These are phyloP conservation scores for Chalciporus sp. DNA, from an alignment of 1,284 basidiomycete genomes.

Conservation along the genomic window DNA sequence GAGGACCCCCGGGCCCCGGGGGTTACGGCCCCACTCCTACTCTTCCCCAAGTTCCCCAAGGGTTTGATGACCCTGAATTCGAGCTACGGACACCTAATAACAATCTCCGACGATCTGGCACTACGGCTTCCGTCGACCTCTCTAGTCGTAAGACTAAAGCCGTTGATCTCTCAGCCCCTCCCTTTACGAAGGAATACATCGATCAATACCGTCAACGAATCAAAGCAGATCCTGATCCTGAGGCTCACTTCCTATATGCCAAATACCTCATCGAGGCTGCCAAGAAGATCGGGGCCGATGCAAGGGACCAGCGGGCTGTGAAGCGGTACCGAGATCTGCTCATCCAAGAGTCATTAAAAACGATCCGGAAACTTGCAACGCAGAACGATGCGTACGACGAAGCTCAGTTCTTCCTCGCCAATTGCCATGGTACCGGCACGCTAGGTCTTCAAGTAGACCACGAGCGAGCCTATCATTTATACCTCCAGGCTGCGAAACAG, in stretches of 20 bases:
- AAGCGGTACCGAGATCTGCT: slow-evolving; percentile 92
- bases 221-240: slow-evolving; percentile 97
- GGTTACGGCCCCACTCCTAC: slow-evolving; percentile 29
- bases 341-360: slow-evolving; percentile 88
- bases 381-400: slow-evolving; percentile 91
- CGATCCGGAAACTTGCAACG: slow-evolving; percentile 89
- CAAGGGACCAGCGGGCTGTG: slow-evolving; percentile 77
- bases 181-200: slow-evolving; percentile 95
- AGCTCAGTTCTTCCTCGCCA: slow-evolving; percentile 99
- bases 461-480: slow-evolving; percentile 97
- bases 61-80: slow-evolving; percentile 47
- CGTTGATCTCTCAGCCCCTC: slow-evolving; percentile 83
- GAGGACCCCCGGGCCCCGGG: slow-evolving; percentile 15
- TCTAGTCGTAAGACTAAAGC: slow-evolving; percentile 78
- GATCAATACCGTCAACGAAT: slow-evolving; percentile 97
- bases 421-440: slow-evolving; percentile 95
- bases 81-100: slow-evolving; percentile 49
- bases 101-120: slow-evolving; percentile 56
- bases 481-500: slow-evolving; percentile 96
- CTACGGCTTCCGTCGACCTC: slow-evolving; percentile 57
- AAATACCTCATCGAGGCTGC: slow-evolving; percentile 99
- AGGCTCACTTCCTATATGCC: slow-evolving; percentile 97
- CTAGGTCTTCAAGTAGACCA: slow-evolving; percentile 95
- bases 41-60: slow-evolving; percentile 33
- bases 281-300: slow-evolving; percentile 78